Evolutionary conservation across 148 eudicot genomes (phyloP).

Genomic region (Chenopodium suecicum): DNA sequence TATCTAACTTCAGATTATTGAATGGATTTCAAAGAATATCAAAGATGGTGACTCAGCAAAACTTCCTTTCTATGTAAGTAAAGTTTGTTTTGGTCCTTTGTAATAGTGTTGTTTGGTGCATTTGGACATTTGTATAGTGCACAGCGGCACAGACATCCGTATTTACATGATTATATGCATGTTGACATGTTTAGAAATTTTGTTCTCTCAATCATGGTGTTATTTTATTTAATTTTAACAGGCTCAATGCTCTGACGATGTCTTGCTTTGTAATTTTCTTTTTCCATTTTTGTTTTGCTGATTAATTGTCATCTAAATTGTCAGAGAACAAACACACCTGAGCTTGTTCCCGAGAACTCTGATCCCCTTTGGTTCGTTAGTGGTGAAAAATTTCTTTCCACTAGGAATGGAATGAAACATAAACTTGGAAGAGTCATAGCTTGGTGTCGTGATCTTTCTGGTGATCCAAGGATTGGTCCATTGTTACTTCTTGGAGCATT

Average conservation of each 20-base stretch:
- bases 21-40: conserved; percentile 81
- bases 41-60: conserved; percentile 86
- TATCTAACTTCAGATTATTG: conserved; percentile 52
- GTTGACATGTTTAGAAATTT: background rate
- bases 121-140: background rate
- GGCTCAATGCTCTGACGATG: background rate
- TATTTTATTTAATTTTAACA: background rate
- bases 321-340: conserved; percentile 82
- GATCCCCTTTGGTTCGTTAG: conserved; percentile 62
- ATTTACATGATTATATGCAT: background rate
- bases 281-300: background rate
- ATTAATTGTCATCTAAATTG: conserved; percentile 7
- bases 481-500: conserved; percentile 79
- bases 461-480: conserved; percentile 85
- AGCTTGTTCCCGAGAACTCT: conserved; percentile 70
- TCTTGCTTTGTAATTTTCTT: background rate
- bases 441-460: conserved; percentile 32
- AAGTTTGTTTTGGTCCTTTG: background rate
- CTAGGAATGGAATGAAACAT: conserved; percentile 50
- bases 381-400: conserved; percentile 50
- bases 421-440: conserved; percentile 33
- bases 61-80: conserved; percentile 89
- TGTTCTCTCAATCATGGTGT: background rate
- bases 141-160: background rate
- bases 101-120: conserved; percentile 1